Conservation (phyloP, 1,139 yeast species). For the Pichia sp. region DNA sequence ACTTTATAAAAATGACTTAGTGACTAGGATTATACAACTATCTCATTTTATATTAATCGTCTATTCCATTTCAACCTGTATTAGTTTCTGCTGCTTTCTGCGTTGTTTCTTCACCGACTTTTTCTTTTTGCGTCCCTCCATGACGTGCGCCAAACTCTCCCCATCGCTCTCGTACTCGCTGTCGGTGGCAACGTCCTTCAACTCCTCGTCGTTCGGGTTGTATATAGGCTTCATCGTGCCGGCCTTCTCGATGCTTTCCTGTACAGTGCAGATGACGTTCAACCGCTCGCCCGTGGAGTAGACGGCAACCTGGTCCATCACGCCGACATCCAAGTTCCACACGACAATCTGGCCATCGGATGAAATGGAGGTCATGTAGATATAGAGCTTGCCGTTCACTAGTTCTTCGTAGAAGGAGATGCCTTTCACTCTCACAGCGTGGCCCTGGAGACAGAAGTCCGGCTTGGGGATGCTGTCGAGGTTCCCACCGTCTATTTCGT, state of each 20-base stretch:
- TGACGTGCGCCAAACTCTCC: slow-evolving; percentile 43
- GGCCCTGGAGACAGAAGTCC: slow-evolving; percentile 64
- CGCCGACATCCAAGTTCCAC: slow-evolving; percentile 72
- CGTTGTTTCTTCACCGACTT: slow-evolving; percentile 43
- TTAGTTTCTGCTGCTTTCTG: slow-evolving; percentile 41
- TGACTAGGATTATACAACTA: background rate
- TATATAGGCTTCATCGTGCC: slow-evolving; percentile 64
- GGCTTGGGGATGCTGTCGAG: slow-evolving; percentile 37
- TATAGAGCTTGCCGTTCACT: slow-evolving; percentile 13
- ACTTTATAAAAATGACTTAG: background rate
- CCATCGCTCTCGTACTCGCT: slow-evolving; percentile 67
- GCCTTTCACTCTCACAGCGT: slow-evolving; percentile 80
- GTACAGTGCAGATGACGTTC: slow-evolving; percentile 76
- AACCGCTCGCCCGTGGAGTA: slow-evolving; percentile 91
- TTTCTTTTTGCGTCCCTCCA: slow-evolving; percentile 40
- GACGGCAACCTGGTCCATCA: slow-evolving; percentile 78
- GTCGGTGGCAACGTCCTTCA: slow-evolving; percentile 38
- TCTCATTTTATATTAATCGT: background rate
- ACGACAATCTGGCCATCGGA: slow-evolving; percentile 92
- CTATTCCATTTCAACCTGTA: slow-evolving; percentile 54
- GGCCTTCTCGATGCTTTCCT: slow-evolving; percentile 72
- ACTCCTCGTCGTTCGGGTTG: slow-evolving; percentile 34
- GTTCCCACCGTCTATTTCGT: slow-evolving; percentile 15
- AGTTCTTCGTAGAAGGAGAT: slow-evolving; percentile 49
- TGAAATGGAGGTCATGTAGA: slow-evolving; percentile 70